Evolutionary conservation across 208 protist species (phyloP).

Genomic region (Phytomonas serpens): DNA sequence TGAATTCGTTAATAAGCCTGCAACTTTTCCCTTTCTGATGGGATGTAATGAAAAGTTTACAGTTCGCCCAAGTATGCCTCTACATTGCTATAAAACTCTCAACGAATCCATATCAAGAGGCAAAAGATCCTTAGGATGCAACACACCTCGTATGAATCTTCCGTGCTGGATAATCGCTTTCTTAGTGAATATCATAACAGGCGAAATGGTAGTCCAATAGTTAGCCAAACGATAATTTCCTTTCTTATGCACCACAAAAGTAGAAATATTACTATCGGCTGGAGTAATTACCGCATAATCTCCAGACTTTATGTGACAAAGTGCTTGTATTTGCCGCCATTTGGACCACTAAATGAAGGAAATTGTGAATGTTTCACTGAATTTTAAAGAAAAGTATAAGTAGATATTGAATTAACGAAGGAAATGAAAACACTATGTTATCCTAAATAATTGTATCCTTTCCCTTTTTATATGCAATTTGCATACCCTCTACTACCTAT

Average conservation of each 20-base stretch:
- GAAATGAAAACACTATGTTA: neutral
- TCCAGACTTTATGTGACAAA: neutral
- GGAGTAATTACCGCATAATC: neutral
- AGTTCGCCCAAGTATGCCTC: neutral
- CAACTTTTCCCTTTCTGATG: neutral
- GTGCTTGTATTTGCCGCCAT: neutral
- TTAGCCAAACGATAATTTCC: neutral
- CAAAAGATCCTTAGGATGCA: neutral
- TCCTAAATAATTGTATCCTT: constrained; percentile 7
- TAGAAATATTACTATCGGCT: neutral
- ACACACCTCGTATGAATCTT: neutral
- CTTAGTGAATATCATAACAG: neutral
- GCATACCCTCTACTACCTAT: neutral
- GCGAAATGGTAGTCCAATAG: neutral
- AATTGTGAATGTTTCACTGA: constrained; percentile 6
- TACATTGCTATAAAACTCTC: neutral
- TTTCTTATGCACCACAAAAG: neutral
- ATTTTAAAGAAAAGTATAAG: neutral
- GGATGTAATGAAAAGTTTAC: neutral
- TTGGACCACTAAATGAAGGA: constrained; percentile 11
- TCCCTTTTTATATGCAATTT: neutral
- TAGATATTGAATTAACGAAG: constrained; percentile 1
- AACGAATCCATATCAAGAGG: neutral
- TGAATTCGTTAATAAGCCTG: neutral
- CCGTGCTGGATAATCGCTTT: neutral